Evolutionary conservation across 768 basidiomycete species (phyloP), one percentile per base, ranked within the genome.

Genomic region (Cubamyces sp.): DNA sequence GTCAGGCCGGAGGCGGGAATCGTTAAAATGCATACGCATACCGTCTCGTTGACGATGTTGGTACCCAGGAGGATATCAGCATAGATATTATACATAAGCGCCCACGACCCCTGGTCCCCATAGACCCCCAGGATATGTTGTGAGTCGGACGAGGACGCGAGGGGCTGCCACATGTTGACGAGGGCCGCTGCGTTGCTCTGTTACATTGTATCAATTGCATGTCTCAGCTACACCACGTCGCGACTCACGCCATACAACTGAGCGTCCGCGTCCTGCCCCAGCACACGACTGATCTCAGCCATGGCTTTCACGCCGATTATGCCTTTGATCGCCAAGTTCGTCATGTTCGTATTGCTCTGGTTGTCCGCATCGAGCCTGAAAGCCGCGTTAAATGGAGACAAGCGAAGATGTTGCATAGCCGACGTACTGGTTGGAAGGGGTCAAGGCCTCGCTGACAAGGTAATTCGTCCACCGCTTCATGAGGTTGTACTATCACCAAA

Each of bases 401-500:
- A 34, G 9, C n/a, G n/a, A n/a, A n/a, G n/a, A n/a, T 9, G 9
- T 1, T 11, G 34, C 9, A 34, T 5, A n/a, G 23, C n/a, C 15
- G 16, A 54, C 49, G 50, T 49, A 61, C 65, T 66, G 61, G 23
- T 57, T 58, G 6, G n/a, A 43, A 7, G 62, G 55, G 18, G 61
- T 65, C 39, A 60, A 26, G 1, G 64, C 49, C 25, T 69, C 66
- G 51, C 60, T 48, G 14, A 69, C 66, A 9, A 70, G 63, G 54
- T 72, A 71, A 51, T 69, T 56, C 5, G 67, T 62, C 70, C 70
- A 70, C 1, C 47, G 62, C 54, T 66, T 67, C 15, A 69, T 57
- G 5, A 71, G 61, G 30, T 56, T 45, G 47, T 72, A 72, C 71
- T 72, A 53, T 5, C 28, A 14, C 11, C 15, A 21, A 28, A 3